Evolutionary conservation across 345 rosid species (phyloP).

Genomic region (Eucalyptus curtisii): DNA sequence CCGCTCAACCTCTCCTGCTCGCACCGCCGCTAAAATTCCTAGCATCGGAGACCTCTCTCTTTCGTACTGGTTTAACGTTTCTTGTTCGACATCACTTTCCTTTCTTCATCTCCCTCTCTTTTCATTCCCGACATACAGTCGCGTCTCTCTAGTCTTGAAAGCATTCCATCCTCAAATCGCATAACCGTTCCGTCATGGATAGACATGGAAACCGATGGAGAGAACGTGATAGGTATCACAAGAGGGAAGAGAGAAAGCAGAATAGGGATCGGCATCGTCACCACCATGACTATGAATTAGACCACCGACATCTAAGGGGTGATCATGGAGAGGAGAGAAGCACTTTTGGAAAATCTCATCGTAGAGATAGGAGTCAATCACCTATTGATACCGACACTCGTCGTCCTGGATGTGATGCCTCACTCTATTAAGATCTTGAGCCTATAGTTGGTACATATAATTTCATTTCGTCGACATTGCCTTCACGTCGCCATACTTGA

Average conservation of each 20-base stretch:
- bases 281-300: neutral
- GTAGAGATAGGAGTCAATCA: neutral
- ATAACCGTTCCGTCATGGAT: neutral
- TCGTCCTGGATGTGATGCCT: neutral
- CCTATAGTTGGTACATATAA: neutral
- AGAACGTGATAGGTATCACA: neutral
- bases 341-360: rapidly evolving
- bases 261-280: neutral
- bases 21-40: neutral
- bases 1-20: neutral
- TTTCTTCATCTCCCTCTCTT: too few species aligned
- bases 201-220: neutral
- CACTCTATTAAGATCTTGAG: neutral
- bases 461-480: rapidly evolving
- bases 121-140: too few species aligned
- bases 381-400: neutral
- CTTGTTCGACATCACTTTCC: neutral
- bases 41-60: neutral
- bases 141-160: too few species aligned
- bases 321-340: neutral
- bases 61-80: neutral
- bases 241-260: neutral
- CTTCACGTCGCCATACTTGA: too few species aligned
- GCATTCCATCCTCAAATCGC: neutral
- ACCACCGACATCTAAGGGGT: neutral